Conservation (phyloP, 805 yeast species). For the Ascoidea tarda region DNA sequence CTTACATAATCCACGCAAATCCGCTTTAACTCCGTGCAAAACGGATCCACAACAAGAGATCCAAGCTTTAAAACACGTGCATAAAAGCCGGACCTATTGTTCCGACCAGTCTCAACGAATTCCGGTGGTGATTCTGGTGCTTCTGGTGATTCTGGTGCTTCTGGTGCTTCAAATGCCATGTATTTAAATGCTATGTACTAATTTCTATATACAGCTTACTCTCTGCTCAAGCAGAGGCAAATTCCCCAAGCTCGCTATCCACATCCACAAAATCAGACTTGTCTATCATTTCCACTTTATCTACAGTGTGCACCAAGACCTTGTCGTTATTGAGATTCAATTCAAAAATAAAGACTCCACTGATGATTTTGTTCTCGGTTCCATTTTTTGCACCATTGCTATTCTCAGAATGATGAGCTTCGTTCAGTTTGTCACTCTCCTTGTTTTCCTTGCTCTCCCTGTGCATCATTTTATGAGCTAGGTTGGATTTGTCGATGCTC, state of each 20-base stretch:
- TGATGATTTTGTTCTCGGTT: slow-evolving; percentile 16
- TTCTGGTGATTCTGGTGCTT: no score
- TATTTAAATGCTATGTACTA: no score
- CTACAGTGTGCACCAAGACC: slow-evolving; percentile 51
- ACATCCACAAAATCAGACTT: slow-evolving; percentile 12
- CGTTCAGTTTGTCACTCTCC: not conserved
- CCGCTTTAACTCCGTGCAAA: no score
- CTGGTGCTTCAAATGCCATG: no score
- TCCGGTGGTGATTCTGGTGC: no score
- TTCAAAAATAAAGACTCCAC: slow-evolving; percentile 55
- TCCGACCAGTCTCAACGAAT: no score
- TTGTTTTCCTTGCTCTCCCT: not conserved
- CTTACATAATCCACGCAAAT: no score
- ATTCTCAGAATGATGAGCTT: slow-evolving; percentile 2
- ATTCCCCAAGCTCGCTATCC: not conserved
- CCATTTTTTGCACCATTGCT: not conserved
- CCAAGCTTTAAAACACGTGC: no score
- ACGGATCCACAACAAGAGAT: no score
- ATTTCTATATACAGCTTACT: no score
- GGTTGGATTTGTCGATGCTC: not conserved
- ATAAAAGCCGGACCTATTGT: no score
- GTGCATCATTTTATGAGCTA: not conserved
- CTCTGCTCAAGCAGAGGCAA: not conserved
- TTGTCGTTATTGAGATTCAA: slow-evolving; percentile 38
- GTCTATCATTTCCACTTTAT: slow-evolving; percentile 47